Evolutionary conservation across 2,329 filamentous ascomycete genomes (phyloP).

Genomic region (Trichophyton benhamiae): DNA sequence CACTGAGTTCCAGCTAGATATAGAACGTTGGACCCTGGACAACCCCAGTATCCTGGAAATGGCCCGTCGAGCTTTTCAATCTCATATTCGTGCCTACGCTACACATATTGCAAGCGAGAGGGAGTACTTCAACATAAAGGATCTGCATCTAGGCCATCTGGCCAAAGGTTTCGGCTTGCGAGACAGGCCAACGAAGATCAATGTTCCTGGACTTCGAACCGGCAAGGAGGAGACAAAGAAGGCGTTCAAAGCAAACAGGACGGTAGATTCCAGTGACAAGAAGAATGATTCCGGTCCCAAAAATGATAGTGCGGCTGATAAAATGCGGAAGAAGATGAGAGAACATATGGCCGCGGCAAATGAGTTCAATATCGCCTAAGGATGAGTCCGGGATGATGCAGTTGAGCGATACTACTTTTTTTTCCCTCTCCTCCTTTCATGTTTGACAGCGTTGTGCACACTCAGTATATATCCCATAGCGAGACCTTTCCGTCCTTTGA

Average conservation of each 20-base stretch:
- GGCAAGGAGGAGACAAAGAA: constrained; percentile 36
- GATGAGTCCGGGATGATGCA: neutral
- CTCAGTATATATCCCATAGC: constrained; percentile 85
- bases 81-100: constrained; percentile 85
- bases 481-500: constrained; percentile 93
- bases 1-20: constrained; percentile 54
- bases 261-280: constrained; percentile 23
- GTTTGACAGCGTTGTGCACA: constrained; percentile 9
- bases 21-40: constrained; percentile 54
- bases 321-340: constrained; percentile 43
- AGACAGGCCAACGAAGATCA: constrained; percentile 75
- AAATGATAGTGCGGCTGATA: constrained; percentile 38
- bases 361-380: constrained; percentile 47
- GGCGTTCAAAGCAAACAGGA: constrained; percentile 35
- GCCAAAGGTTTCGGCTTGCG: constrained; percentile 87
- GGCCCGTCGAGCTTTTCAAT: constrained; percentile 75
- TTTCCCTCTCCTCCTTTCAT: neutral
- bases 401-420: neutral
- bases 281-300: constrained; percentile 13
- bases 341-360: constrained; percentile 40
- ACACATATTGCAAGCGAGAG: constrained; percentile 83
- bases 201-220: constrained; percentile 38
- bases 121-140: constrained; percentile 78
- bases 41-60: constrained; percentile 61
- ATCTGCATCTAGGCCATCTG: constrained; percentile 80